Base-by-base conservation (phyloP, 208 protist genomes). In the Angomonas desouzai region DNA sequence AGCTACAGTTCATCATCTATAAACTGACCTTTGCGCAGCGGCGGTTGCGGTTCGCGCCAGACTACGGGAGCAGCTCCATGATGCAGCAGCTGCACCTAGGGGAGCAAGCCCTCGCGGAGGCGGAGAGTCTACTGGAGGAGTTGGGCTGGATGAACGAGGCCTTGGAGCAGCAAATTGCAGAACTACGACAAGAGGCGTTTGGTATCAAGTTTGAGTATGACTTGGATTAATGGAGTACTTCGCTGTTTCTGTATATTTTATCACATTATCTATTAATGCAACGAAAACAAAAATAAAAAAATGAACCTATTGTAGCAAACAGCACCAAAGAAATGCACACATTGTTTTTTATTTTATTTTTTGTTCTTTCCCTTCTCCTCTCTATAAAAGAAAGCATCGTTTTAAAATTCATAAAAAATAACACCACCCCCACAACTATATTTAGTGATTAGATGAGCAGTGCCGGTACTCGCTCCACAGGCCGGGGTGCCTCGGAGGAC, bases 21-120 rank as follows among this genome's bases (percentile, higher is more conserved):
- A 77, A 85, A 0, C 79, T 96, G 6, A 71, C 79, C 30, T 85
- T 84, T 74, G 90, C 76, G 3, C 85, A 93, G 71, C 86, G 90
- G 1, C 90, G 81, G 13, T 73, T 96, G 16, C 76, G 67, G 29
- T 91, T 83, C 55, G 83, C 87, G 10, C 53, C 67, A 2, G 86
- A 95, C 73, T 95, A 88, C 56, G 86, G 89, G 13, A 81, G 86
- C 45, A 55, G 89, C 7, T 69, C 79, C 48, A 93, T 92, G 87
- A 96, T 96, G 90, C 66, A 81, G 23, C 85, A 95, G 62, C 74
- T 95, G 16, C 89, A 91, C 49, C 61, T 91, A 3, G 89, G 86
- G 1, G 86, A 89, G 78, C 32, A 75, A 34, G 91, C 91, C 85
- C 59, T 96, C 29, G 71, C 58, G 27, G 90, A 96, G 51, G 79